phyloP scores from a whole-genome alignment of 2,329 filamentous ascomycete species.

The Trichoderma semiorbis region DNA sequence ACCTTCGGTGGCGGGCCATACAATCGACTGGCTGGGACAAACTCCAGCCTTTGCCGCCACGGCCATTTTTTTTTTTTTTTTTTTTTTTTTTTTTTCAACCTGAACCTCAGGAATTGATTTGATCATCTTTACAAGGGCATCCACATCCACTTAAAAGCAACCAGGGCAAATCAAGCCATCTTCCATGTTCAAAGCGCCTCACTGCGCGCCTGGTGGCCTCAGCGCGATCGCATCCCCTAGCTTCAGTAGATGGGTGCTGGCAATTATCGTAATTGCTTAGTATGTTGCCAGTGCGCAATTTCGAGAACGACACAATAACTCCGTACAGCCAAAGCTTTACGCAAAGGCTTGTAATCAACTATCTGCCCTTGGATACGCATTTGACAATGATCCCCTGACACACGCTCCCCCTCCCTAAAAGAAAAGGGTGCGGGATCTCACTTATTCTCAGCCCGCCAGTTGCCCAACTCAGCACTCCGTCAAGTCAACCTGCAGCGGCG shows the following conservation, averaged over 20 bases:
- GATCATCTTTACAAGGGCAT: neutral
- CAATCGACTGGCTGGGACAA: slow-evolving; percentile 6
- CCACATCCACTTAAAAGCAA: neutral
- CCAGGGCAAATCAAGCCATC: neutral
- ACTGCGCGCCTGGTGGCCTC: slow-evolving; percentile 10
- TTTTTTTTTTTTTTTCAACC: neutral
- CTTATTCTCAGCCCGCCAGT: neutral
- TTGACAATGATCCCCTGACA: neutral
- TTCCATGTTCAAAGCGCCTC: neutral
- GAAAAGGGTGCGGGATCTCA: neutral
- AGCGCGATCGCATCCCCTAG: slow-evolving; percentile 7
- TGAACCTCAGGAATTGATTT: neutral
- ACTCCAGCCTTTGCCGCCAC: neutral
- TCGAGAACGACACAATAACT: neutral
- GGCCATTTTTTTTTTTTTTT: neutral
- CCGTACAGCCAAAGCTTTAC: neutral
- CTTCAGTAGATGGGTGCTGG: neutral
- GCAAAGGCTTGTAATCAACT: neutral
- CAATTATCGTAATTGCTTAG: neutral
- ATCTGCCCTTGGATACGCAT: neutral
- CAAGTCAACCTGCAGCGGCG: neutral
- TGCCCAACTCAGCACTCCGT: neutral
- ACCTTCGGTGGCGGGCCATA: neutral
- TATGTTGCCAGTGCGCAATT: neutral
- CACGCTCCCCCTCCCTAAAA: neutral